Evolutionary conservation across 1,284 basidiomycete genomes (phyloP).

Genomic region (Pyrrhoderma noxium): DNA sequence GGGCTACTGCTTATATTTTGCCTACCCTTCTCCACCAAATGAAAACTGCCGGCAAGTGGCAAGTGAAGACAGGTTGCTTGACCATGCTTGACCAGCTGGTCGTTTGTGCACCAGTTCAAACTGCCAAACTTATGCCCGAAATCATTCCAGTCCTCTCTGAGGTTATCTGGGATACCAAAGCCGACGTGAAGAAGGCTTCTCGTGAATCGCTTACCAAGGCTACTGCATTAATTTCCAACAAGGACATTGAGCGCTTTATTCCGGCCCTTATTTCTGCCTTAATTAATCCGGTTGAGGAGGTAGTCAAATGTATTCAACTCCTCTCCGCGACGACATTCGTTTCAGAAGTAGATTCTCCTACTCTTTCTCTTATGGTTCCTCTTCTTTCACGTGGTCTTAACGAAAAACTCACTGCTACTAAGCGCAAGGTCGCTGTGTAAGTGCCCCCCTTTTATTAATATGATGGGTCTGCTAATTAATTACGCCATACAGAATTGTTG

Average conservation of each 20-base stretch:
- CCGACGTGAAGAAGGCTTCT: constrained; percentile 98
- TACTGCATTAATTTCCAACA: constrained; percentile 94
- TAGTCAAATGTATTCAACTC: constrained; percentile 91
- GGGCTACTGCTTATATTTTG: constrained; percentile 82
- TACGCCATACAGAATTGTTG: constrained; percentile 60
- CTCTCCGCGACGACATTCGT: constrained; percentile 99
- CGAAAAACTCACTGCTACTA: constrained; percentile 92
- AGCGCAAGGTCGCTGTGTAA: constrained; percentile 94
- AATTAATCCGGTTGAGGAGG: constrained; percentile 99
- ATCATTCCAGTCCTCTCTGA: constrained; percentile 94
- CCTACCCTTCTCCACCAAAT: constrained; percentile 91
- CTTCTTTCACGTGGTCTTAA: constrained; percentile 92
- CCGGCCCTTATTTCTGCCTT: constrained; percentile 95
- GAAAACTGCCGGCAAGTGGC: constrained; percentile 98
- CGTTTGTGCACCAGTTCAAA: constrained; percentile 76
- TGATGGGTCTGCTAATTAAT: not conserved
- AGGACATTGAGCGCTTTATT: constrained; percentile 98
- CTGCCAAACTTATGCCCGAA: constrained; percentile 88
- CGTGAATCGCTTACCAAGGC: constrained; percentile 92
- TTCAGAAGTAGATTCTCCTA: constrained; percentile 98
- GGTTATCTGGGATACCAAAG: constrained; percentile 99
- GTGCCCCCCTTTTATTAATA: constrained; percentile 28
- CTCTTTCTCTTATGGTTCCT: constrained; percentile 98
- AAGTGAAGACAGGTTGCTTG: constrained; percentile 91
- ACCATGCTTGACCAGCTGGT: constrained; percentile 88